Base-by-base conservation (phyloP, 1,139 yeast species). In the Geotrichum reessii region DNA sequence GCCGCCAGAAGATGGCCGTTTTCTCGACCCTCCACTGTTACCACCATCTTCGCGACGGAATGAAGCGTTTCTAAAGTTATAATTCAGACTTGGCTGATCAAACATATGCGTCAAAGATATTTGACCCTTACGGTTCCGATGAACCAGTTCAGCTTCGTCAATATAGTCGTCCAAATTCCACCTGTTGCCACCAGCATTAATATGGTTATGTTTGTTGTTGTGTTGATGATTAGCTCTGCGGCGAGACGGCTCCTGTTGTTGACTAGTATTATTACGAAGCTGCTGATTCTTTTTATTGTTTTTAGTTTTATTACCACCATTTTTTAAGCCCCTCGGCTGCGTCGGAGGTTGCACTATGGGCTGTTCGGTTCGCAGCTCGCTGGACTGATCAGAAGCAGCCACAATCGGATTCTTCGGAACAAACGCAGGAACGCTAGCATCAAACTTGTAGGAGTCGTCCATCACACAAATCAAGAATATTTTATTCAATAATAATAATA, bases 81-180 rank as follows among this genome's bases (percentile, higher is more conserved):
- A 47, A 28, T 53, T 48, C 52, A 65, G 62, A 24, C 63, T 63
- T 37, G 65, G 60, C 25, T 69, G 64, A 49, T 70, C 72, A 49
- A 71, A 61, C 46, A 73, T 61, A 61, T 72, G 74, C 21, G 73
- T 66, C 33, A 71, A 63, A 19, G 69, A 65, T 11, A 66, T 63
- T 58, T 64, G 64, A 46, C 71, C 68, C 47, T 70, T 59, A 59
- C 63, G 64, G 52, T 66, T 67, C 31, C 58, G 60, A 22, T 40
- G 46, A 47, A 46, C 21, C 25, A 40, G 21, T 27, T 33, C 53
- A 17, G 48, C 50, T 17, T 51, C 52, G n/a, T 48, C 53, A 17
- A 46, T 37, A 27, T 40, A 37, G 22, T 50, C 44, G 8, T 47
- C 46, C 47, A 33, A 22, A 37, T 56, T 47, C 52, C 33, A 44